phyloP scores from a whole-genome alignment of 768 basidiomycete genomes.

The Russula griseocarnosa region DNA sequence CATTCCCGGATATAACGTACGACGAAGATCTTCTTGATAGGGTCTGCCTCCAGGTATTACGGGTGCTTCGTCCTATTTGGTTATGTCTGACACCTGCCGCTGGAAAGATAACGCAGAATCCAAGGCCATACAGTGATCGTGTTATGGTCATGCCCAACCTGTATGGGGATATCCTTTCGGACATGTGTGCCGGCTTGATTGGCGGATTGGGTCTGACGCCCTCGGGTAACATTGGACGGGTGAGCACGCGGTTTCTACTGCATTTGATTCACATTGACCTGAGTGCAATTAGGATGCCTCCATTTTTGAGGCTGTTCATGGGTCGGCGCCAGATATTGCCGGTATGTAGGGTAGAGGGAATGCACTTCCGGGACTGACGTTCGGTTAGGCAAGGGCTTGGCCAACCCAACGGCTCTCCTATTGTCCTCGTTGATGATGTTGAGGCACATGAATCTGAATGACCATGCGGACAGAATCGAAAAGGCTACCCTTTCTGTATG shows the following conservation, averaged over 20 bases:
- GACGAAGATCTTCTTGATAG: slow-evolving; percentile 97
- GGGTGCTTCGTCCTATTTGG: not conserved
- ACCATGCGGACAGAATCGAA: slow-evolving; percentile 86
- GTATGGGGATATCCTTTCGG: slow-evolving; percentile 92
- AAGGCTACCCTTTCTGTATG: slow-evolving; percentile 78
- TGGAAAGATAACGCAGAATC: slow-evolving; percentile 82
- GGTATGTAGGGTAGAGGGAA: slow-evolving; percentile 43
- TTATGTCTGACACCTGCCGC: not conserved
- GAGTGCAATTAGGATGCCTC: slow-evolving; percentile 75
- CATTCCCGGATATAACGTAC: slow-evolving; percentile 88
- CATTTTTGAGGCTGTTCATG: slow-evolving; percentile 99
- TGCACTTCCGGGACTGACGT: not conserved
- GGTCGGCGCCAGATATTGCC: slow-evolving; percentile 98
- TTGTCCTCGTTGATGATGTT: slow-evolving; percentile 98
- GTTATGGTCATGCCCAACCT: slow-evolving; percentile 99
- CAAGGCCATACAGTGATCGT: slow-evolving; percentile 86
- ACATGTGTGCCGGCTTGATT: slow-evolving; percentile 98
- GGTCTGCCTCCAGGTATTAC: slow-evolving; percentile 80
- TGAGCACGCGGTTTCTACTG: slow-evolving; percentile 37
- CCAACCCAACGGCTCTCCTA: slow-evolving; percentile 98
- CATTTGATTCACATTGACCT: slow-evolving; percentile 20
- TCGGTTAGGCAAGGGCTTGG: slow-evolving; percentile 72
- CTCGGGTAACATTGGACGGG: slow-evolving; percentile 94
- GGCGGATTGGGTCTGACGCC: slow-evolving; percentile 96
- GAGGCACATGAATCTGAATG: slow-evolving; percentile 88